Conservation (phyloP, 225 moss, liverwort and hornwort species). For the Sphagnum contortum region DNA sequence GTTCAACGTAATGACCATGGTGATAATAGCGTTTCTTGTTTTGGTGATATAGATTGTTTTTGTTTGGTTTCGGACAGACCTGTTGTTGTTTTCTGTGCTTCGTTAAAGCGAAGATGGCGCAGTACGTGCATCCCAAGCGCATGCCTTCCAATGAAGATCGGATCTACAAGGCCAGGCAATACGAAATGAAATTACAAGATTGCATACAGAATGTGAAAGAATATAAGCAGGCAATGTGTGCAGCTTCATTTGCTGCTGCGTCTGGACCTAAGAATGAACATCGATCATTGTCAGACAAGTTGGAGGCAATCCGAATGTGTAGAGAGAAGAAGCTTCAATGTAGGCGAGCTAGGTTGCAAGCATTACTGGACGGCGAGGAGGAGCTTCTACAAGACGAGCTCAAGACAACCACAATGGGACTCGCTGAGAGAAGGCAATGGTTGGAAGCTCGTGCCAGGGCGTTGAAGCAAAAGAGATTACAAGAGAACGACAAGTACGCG, state of each 20-base stretch:
- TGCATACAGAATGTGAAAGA: slow-evolving; percentile 43
- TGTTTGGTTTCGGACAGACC: too few relatives aligned
- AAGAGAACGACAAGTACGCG: slow-evolving; percentile 58
- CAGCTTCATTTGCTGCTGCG: slow-evolving; percentile 56
- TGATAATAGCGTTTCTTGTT: too few relatives aligned
- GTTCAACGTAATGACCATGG: too few relatives aligned
- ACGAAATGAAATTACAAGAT: slow-evolving; percentile 70
- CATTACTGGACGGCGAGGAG: slow-evolving; percentile 67
- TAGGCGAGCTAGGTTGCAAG: slow-evolving; percentile 41
- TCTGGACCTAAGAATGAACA: slow-evolving; percentile 51
- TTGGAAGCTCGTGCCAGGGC: slow-evolving; percentile 85
- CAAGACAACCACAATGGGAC: slow-evolving; percentile 79
- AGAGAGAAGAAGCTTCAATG: slow-evolving; percentile 47
- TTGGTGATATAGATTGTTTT: too few relatives aligned
- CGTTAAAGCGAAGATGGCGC: slow-evolving; percentile 19
- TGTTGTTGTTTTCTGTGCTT: too few relatives aligned
- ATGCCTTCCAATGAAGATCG: slow-evolving; percentile 91
- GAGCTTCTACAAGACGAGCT: slow-evolving; percentile 68
- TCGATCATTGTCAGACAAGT: slow-evolving; percentile 34
- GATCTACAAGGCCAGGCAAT: slow-evolving; percentile 72
- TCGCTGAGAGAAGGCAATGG: slow-evolving; percentile 81
- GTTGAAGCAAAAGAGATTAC: slow-evolving; percentile 60
- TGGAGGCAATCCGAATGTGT: slow-evolving; percentile 41
- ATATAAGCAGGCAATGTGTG: slow-evolving; percentile 70
- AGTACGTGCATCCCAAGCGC: slow-evolving; percentile 52